Base-by-base conservation (phyloP, 495 filamentous ascomycete genomes). In the Haplographium delicatum region DNA sequence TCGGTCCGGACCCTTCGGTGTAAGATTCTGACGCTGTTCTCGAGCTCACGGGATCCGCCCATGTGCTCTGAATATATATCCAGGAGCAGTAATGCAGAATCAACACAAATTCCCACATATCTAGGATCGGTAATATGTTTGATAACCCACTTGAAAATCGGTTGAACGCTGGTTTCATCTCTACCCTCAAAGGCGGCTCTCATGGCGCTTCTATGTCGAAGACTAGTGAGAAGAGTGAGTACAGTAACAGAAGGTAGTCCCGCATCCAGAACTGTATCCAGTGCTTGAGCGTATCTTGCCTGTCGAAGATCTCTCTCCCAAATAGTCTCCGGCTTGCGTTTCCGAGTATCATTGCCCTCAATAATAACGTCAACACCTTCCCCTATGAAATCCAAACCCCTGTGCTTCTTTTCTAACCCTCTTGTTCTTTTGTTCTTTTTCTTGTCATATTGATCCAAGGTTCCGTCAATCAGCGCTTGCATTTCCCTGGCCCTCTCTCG, bases 291-390 rank as follows among this genome's bases (percentile, higher is more conserved):
- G 65, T 94, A 97, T 45, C 81, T 77, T 8, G 84, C 89, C 62
- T 85, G 82, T 38, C 89, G 81, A 33, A 96, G 78, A 49, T 86
- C 78, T 35, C 74, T 71, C 60, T 96, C 89, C 91, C 93, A 99
- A 5, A 64, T 58, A 50, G 82, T 79, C 53, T 87, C 75, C 56
- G 81, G 79, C 60, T 80, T 81, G 65, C 61, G 65, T 66, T 51
- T 72, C 71, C 20, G 65, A 23, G 69, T 65, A 15, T 82, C 74
- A 56, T 84, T 83, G n/a, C 79, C 84, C 47, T 88, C 80, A 56
- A 96, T 89, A 60, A 96, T 78, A 28, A 95, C 86, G 56, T 96
- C 90, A 8, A 82, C 85, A 26, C 82, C 84, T 61, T 96, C 90
- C 51, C 90, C 90, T 26, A 85, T 78, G 59, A 89, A 85, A 52